A percentile compares a stretch with the other conserved stretches of the same genome.
Conservation (phyloP, 108 stramenopile genomes). For the Conticribra guillardii region DNA sequence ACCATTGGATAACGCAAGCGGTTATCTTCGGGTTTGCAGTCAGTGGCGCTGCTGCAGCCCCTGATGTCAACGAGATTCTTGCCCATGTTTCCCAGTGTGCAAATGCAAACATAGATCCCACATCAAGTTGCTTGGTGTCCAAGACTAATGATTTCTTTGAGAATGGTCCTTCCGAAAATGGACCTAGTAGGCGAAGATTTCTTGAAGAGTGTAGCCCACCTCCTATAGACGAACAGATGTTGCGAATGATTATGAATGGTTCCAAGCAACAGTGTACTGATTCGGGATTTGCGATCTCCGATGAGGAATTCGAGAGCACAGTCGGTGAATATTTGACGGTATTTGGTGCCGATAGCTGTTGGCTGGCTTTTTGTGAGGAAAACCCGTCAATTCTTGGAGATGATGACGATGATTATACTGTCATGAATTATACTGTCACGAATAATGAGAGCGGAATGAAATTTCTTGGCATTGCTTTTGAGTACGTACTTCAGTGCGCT, state of each 20-base stretch:
- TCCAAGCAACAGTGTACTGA: conserved; percentile 20
- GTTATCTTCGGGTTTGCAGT: not conserved
- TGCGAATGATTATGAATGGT: conserved; percentile 10
- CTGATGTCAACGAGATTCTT: not conserved
- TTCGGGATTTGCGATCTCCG: conserved; percentile 15
- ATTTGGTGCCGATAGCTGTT: conserved; percentile 33
- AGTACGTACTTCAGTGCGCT: not conserved
- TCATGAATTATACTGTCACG: not conserved
- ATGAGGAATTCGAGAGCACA: conserved; percentile 27
- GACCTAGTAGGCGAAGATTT: conserved; percentile 1
- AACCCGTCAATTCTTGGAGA: not conserved
- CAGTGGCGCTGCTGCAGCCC: not conserved
- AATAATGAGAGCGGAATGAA: not conserved
- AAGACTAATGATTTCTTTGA: not conserved
- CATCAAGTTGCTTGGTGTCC: not conserved
- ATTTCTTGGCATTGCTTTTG: not conserved
- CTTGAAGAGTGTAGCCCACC: conserved; percentile 32
- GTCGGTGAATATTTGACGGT: conserved; percentile 9
- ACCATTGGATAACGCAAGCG: conserved; percentile 3
- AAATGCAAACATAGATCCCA: not conserved
- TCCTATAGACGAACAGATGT: conserved; percentile 29
- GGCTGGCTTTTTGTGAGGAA: not conserved
- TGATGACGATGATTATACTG: not conserved
- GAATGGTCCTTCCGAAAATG: not conserved
- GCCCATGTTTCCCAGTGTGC: not conserved